Conservation (phyloP, 148 eudicot genomes). For the Fagopyrum tataricum region DNA sequence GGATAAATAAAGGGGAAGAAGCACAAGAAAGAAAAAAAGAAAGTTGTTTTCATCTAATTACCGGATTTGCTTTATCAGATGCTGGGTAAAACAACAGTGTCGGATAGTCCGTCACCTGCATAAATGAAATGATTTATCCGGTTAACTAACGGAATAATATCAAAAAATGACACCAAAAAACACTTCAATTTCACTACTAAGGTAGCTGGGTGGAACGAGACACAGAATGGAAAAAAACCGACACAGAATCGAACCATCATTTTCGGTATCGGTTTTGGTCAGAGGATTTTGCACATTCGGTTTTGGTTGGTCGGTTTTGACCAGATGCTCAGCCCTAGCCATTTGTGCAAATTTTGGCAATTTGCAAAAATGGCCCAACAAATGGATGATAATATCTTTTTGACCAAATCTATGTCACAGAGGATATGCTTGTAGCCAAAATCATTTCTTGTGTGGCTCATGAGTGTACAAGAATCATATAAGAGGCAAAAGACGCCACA, state of each 20-base stretch:
- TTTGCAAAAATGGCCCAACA: no score
- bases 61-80: slow-evolving; percentile 61
- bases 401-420: no score
- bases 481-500: background rate
- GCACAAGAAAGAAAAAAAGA: background rate
- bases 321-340: no score
- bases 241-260: no score
- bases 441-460: background rate
- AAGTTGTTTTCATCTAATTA: slow-evolving; percentile 18
- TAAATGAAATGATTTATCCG: background rate
- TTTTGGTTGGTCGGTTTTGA: no score
- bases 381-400: no score
- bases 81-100: slow-evolving; percentile 73
- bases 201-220: no score
- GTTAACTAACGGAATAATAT: background rate
- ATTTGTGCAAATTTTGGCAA: no score
- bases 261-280: no score
- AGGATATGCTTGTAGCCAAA: no score
- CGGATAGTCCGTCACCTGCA: slow-evolving; percentile 76
- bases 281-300: no score
- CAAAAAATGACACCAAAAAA: background rate
- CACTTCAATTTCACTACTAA: background rate
- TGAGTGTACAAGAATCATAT: background rate
- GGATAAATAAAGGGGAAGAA: background rate
- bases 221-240: no score